Base-by-base conservation (phyloP, 257 asterid species). In the Solanum sejunctum region DNA sequence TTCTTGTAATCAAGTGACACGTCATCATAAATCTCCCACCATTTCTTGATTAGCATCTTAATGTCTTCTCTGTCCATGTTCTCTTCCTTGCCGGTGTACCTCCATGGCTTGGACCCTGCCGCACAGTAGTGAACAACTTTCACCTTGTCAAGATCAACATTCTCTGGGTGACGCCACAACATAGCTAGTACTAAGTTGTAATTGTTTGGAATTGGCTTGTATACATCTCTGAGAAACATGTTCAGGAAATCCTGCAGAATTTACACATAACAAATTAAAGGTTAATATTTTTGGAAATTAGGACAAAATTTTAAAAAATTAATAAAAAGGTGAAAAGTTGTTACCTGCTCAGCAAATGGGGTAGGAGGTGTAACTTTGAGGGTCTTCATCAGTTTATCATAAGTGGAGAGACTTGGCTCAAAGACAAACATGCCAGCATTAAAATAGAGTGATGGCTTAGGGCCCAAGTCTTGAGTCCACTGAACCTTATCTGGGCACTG, bases 371-470 rank as follows among this genome's bases (percentile, higher is more conserved):
- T 69, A 45, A 83, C 26, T 69, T 52, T 67, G 21, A 83, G 56
- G 7, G 70, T 67, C 7, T 52, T 51, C 69, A 83, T 20, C 41
- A 69, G 85, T 26, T 67, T 81, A 51, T 83, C 43, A n/a, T 83
- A 83, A 83, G 8, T 83, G 67, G 81, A 52, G 11, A 83, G 55
- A 69, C 47, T 83, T 5, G 85, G 85, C 70, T 69, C 85, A 83
- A 11, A 83, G 7, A 83, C 85, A 32, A 83, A 83, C 85, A 83
- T 83, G 64, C 85, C 85, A 58, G 85, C 85, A 58, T 83, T 83
- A 10, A 83, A 83, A n/a, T 83, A 83, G 10, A 69, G 85, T 26
- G 81, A 51, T 58, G 85, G 85, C 43, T 66, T 66, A 4, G 85
- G 70, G 43, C 85, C 85, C 69, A 69, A 26, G 13, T 83, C 81